Base-by-base conservation (phyloP, 805 yeast species). In the Lachancea thermotolerans region DNA sequence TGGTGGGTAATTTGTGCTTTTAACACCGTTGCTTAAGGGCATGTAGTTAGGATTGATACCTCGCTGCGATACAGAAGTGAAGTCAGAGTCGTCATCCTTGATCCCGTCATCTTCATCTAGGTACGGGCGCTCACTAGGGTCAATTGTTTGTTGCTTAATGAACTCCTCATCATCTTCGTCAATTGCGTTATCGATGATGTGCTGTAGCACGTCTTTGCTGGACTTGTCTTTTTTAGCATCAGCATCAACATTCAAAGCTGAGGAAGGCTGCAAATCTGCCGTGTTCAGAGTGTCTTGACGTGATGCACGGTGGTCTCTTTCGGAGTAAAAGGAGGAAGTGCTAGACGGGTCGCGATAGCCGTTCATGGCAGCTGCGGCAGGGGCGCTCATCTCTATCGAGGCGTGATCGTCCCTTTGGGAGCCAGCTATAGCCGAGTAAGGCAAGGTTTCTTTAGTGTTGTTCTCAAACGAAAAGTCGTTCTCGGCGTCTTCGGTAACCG, bases 21-120 rank as follows among this genome's bases (percentile, higher is more conserved):
- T 21, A 35, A 35, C 18, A 4, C 43, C 43, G 12, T 7, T 12
- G 15, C 7, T 33, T 16, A 25, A 14, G 8, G 42, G 35, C 44
- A 67, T 71, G 52, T 77, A 79, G 25, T 68, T 64, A 14, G 84
- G 85, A 55, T 84, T 84, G 12, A 79, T 72, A 25, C 81, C 89
- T 59, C 91, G 70, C 63, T 84, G 91, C 7, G 90, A 82, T 1
- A 85, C 85, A 42, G 88, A 80, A 1, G 93, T 84, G 62, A 85
- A 82, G 56, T 81, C 82, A 1, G 91, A 83, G 39, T 71, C 78
- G 17, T 55, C 54, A 14, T 55, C 63, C 34, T 59, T 59, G 21
- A 51, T 51, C 11, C 61, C 59, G 15, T 62, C 62, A 30, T 57
- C 64, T n/a, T 55, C 56, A 32, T 44, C 48, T 7, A 48, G 36